Evolutionary conservation across 768 basidiomycete species (phyloP), one percentile per base, ranked within the genome.

Genomic region (Cystobasidium ongulense): DNA sequence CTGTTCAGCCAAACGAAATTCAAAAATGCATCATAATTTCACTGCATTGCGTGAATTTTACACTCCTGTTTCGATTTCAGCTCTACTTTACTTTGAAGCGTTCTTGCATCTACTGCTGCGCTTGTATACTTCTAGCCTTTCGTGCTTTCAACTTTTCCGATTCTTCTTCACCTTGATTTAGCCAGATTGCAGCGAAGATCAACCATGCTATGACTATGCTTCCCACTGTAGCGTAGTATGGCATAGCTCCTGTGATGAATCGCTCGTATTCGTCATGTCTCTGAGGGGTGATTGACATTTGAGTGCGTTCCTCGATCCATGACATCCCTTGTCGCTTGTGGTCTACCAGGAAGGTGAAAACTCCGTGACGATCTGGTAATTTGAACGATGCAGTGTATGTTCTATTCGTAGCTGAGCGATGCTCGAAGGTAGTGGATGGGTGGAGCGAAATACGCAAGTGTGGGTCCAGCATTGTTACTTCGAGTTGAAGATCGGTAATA

Each of bases 381-480:
- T 87, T 88, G 87, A 99, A 95, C 17, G 86, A 86, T n/a, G 88
- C 86, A 17, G 86, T 85, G 83, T 93, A 97, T n/a, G 79, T 78
- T 1, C 52, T 63, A 53, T 53, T 74, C 0, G 53, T 72, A 4
- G 36, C 31, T 0, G 66, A 54, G n/a, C 50, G 36, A 25, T 73
- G 65, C 23, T 62, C 29, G 5, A 74, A 67, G 77, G 85, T 84
- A 27, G 89, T 89, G 0, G 85, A 85, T 2, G 82, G 67, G 10
- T 87, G 86, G 11, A 99, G 85, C 7, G 89, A 82, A 17, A 88
- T 91, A 39, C 96, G 91, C 74, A 98, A 83, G 81, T 96, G 93
- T 0, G 96, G 96, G 81, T 99, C 96, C 46, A 99, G 87, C 96
- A 99, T 99, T 25, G 92, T 95, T 80, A 98, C 97, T 78, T 95